These are phyloP conservation scores for Cryptosporidium viatorum DNA, from an alignment of 169 alveolate genomes.

Conservation along the genomic window DNA sequence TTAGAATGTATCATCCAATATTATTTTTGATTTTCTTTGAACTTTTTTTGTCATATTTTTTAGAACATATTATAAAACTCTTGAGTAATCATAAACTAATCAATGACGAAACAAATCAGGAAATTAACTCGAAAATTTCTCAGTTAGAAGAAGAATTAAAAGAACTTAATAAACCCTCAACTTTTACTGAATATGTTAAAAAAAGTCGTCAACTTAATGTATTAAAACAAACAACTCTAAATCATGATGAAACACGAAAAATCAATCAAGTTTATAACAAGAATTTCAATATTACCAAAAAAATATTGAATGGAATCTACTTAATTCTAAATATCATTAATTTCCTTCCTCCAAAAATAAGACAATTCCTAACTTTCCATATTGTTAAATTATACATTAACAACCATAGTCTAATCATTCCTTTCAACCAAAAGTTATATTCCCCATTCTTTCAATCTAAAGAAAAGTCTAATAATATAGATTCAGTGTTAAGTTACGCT, in stretches of 20 bases:
- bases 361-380: slow-evolving; percentile 3
- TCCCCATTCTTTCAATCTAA: slow-evolving; percentile 37
- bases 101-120: not conserved
- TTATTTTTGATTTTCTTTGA: slow-evolving; percentile 1
- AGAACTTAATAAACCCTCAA: slow-evolving; percentile 62
- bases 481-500: slow-evolving; percentile 14
- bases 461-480: not conserved
- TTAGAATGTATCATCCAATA: not conserved
- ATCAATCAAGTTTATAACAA: not conserved
- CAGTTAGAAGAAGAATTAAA: slow-evolving; percentile 35
- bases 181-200: slow-evolving; percentile 53
- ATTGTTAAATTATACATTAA: not conserved
- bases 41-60: not conserved
- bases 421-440: slow-evolving; percentile 25
- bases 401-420: not conserved
- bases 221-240: slow-evolving; percentile 3
- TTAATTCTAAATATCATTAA: not conserved
- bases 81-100: not conserved
- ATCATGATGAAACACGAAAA: not conserved
- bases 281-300: not conserved
- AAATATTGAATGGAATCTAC: not conserved
- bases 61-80: not conserved
- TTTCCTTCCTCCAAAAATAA: slow-evolving; percentile 13
- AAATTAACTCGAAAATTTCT: not conserved
- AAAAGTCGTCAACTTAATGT: slow-evolving; percentile 29